phyloP scores from a whole-genome alignment of 2,329 filamentous ascomycete genomes.

The Diaporthe aspalathi region DNA sequence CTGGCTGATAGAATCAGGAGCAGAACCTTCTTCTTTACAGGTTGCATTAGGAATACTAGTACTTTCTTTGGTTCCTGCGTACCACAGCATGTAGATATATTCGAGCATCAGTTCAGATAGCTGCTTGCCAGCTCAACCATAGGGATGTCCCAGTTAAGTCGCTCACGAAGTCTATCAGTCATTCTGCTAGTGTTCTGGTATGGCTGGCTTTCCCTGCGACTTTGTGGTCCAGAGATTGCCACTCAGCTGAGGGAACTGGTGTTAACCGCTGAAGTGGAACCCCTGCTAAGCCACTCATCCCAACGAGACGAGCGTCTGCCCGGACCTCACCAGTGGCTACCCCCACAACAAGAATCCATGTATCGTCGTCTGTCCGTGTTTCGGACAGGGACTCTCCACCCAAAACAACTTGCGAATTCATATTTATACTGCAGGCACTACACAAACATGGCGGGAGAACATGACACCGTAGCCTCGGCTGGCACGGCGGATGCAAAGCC shows the following conservation, averaged over 20 bases:
- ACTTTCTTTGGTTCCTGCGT: neutral
- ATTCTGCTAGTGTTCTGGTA: no score
- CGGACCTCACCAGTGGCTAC: neutral
- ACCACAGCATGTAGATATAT: no score
- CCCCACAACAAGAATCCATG: conserved; percentile 16
- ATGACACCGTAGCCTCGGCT: neutral
- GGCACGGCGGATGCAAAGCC: conserved; percentile 40
- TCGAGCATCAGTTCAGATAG: neutral
- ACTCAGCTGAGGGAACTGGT: neutral
- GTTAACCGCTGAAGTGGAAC: conserved; percentile 20
- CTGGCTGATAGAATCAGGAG: neutral
- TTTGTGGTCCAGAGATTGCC: neutral
- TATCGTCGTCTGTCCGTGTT: conserved; percentile 4
- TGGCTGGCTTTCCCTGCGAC: neutral
- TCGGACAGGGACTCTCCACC: neutral
- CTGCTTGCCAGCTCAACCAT: neutral
- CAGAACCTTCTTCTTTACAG: neutral
- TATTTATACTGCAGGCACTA: neutral
- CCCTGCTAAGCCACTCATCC: neutral
- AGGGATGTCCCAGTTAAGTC: no score
- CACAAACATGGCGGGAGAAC: conserved; percentile 31
- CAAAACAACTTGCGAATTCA: neutral
- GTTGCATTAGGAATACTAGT: neutral
- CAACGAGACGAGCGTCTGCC: neutral
- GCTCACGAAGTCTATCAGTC: neutral